Conservation (phyloP, 352 stramenopile genomes). For the Phytophthora constricta region DNA sequence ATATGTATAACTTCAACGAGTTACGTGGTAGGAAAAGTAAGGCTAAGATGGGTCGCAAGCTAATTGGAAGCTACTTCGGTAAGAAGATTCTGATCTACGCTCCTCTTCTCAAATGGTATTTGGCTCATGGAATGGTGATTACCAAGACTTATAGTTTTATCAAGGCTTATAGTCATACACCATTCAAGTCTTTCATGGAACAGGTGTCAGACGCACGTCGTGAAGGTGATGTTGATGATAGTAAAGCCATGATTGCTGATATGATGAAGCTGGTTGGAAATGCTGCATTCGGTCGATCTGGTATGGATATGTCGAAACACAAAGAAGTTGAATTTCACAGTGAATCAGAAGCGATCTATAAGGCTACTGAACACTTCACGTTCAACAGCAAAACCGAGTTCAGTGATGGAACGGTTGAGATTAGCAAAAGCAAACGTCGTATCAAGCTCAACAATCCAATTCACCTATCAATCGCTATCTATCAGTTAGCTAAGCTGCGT, state of each 20-base stretch:
- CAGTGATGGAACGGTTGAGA: neutral
- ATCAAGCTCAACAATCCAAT: neutral
- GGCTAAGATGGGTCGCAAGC: slow-evolving; percentile 13
- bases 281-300: too few relatives aligned
- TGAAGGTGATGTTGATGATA: slow-evolving; percentile 28
- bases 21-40: slow-evolving; percentile 23
- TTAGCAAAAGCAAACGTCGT: neutral
- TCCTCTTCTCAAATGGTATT: too few relatives aligned
- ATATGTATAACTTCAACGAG: neutral
- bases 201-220: slow-evolving; percentile 31
- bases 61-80: slow-evolving; percentile 42
- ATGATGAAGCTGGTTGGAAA: too few relatives aligned
- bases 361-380: neutral
- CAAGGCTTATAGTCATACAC: slow-evolving; percentile 11
- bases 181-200: slow-evolving; percentile 28
- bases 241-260: too few relatives aligned
- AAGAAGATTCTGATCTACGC: slow-evolving; percentile 42
- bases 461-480: neutral
- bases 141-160: slow-evolving; percentile 39
- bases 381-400: too few relatives aligned
- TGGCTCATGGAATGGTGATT: slow-evolving; percentile 30
- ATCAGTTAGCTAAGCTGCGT: neutral
- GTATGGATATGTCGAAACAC: too few relatives aligned
- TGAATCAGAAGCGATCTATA: neutral
- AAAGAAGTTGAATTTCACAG: slow-evolving; percentile 18